Evolutionary conservation across 331 rosid species (phyloP).

Genomic region (Dryas integrifolia): DNA sequence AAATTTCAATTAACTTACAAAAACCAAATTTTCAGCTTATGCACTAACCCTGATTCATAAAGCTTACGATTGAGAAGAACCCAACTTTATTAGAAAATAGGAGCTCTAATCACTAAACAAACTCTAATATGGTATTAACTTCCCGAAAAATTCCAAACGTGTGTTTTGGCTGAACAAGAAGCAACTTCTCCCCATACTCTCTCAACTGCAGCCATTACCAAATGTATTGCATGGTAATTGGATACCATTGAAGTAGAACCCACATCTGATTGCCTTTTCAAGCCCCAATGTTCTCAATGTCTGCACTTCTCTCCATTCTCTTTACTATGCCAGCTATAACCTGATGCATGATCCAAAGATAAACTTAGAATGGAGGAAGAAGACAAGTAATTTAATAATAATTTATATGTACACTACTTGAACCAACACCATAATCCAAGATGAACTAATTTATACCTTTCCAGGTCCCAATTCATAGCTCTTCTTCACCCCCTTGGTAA

Average conservation of each 20-base stretch:
- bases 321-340: slow-evolving; percentile 93
- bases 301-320: slow-evolving; percentile 81
- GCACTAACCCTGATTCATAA: neutral
- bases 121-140: neutral
- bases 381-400: neutral
- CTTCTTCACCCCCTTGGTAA: slow-evolving; percentile 73
- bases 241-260: slow-evolving; percentile 15
- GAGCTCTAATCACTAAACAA: neutral
- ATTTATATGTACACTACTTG: too few species aligned
- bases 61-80: neutral
- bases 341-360: slow-evolving; percentile 35
- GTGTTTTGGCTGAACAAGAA: neutral
- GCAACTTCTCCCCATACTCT: neutral
- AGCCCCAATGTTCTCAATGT: slow-evolving; percentile 70
- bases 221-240: neutral
- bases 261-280: slow-evolving; percentile 28
- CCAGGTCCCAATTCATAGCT: slow-evolving; percentile 96
- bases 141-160: neutral
- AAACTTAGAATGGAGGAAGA: neutral
- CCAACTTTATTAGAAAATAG: neutral
- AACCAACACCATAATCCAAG: too few species aligned
- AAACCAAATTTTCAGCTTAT: neutral
- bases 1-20: neutral
- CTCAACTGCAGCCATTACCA: neutral
- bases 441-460: slow-evolving; percentile 52